Evolutionary conservation across 1,284 basidiomycete species (phyloP).

Genomic region (Trametes polyzona): DNA sequence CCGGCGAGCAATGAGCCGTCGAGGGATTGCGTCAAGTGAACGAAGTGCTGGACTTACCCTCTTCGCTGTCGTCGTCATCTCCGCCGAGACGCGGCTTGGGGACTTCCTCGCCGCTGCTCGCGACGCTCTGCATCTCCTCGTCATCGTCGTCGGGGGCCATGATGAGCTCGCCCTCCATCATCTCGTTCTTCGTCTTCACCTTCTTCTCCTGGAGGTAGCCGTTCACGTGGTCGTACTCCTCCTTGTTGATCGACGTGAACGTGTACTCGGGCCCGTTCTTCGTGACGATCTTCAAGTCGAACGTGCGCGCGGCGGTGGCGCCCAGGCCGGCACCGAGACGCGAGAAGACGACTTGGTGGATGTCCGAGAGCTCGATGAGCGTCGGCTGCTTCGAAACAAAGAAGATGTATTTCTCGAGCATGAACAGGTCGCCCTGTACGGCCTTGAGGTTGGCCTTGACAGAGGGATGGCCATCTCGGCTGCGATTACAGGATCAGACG

Average conservation of each 20-base stretch:
- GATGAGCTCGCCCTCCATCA: conserved; percentile 85
- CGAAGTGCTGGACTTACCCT: conserved; percentile 55
- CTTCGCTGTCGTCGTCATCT: conserved; percentile 80
- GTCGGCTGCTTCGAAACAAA: conserved; percentile 98
- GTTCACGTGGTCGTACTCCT: conserved; percentile 90
- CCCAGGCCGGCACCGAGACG: conserved; percentile 91
- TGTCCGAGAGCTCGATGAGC: conserved; percentile 90
- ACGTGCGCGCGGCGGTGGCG: conserved; percentile 86
- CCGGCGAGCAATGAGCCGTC: background rate
- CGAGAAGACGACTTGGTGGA: conserved; percentile 92
- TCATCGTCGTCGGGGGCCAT: conserved; percentile 81
- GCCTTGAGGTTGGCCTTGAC: conserved; percentile 99
- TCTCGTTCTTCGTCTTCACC: conserved; percentile 95
- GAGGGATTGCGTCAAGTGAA: background rate
- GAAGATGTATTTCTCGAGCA: conserved; percentile 97
- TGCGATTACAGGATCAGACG: conserved; percentile 31
- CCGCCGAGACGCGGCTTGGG: conserved; percentile 56
- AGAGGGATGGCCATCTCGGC: conserved; percentile 76
- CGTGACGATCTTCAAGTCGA: conserved; percentile 91
- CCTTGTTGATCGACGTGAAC: conserved; percentile 95
- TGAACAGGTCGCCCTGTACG: conserved; percentile 95
- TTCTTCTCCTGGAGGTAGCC: conserved; percentile 90
- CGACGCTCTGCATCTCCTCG: conserved; percentile 81
- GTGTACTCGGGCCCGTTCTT: conserved; percentile 83
- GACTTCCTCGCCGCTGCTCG: conserved; percentile 69